Evolutionary conservation across 768 basidiomycete genomes (phyloP).

Genomic region (Tricholoma bakamatsutake): DNA sequence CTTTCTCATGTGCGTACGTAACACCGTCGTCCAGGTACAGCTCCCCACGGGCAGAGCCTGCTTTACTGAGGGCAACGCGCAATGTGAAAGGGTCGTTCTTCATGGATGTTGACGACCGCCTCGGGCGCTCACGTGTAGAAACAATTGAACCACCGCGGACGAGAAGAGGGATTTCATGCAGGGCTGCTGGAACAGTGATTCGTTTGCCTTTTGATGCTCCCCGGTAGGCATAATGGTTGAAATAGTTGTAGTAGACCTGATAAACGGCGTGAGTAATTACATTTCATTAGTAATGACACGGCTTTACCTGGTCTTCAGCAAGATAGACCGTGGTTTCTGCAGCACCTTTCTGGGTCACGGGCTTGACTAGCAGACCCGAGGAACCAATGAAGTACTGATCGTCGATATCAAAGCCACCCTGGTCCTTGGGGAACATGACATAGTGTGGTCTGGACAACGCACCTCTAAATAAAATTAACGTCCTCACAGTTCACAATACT

Average conservation of each 20-base stretch:
- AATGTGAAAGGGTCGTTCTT: slow-evolving; percentile 91
- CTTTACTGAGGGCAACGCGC: slow-evolving; percentile 68
- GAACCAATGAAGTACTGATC: slow-evolving; percentile 92
- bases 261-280: not conserved
- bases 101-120: slow-evolving; percentile 84
- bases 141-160: slow-evolving; percentile 90
- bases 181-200: slow-evolving; percentile 72
- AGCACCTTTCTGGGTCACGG: slow-evolving; percentile 71
- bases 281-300: slow-evolving; percentile 1
- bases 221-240: slow-evolving; percentile 61
- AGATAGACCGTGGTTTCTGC: slow-evolving; percentile 75
- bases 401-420: slow-evolving; percentile 80
- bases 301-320: slow-evolving; percentile 69
- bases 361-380: slow-evolving; percentile 88
- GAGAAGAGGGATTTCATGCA: slow-evolving; percentile 79
- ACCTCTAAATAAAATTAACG: not conserved
- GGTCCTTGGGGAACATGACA: slow-evolving; percentile 86
- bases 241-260: slow-evolving; percentile 94
- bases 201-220: slow-evolving; percentile 58
- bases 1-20: slow-evolving; percentile 66
- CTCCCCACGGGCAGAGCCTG: slow-evolving; percentile 63
- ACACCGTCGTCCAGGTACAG: slow-evolving; percentile 96
- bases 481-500: slow-evolving; percentile 8
- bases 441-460: slow-evolving; percentile 82
- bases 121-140: slow-evolving; percentile 79